Percentiles rank a stretch among this genome's conserved stretches.
phyloP scores from a whole-genome alignment of 305 asterid genomes.

The Plantago rigida region DNA sequence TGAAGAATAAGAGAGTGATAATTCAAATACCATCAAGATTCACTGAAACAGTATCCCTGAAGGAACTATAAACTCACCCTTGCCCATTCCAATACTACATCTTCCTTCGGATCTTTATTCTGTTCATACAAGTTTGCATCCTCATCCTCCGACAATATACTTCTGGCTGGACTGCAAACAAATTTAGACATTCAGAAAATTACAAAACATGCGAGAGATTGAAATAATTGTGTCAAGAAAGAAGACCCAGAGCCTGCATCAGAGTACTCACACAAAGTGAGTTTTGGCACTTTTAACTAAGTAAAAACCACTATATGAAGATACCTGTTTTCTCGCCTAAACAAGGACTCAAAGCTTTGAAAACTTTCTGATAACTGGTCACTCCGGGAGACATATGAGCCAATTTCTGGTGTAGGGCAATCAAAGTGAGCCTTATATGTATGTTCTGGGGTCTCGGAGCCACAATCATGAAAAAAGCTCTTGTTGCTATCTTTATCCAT shows the following conservation, averaged over 20 bases:
- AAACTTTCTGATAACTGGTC: slow-evolving; percentile 37
- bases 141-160: slow-evolving; percentile 50
- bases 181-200: slow-evolving; percentile 22
- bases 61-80: slow-evolving; percentile 38
- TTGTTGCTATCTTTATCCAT: slow-evolving; percentile 42
- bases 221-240: slow-evolving; percentile 15
- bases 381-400: slow-evolving; percentile 30
- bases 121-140: slow-evolving; percentile 37
- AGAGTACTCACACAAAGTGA: slow-evolving; percentile 5
- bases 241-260: neutral
- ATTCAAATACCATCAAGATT: slow-evolving; percentile 21
- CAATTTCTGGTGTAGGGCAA: slow-evolving; percentile 36
- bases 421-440: slow-evolving; percentile 22
- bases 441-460: slow-evolving; percentile 43
- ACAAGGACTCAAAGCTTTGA: slow-evolving; percentile 59
- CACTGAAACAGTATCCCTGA: slow-evolving; percentile 8
- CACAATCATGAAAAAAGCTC: slow-evolving; percentile 37
- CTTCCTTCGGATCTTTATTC: slow-evolving; percentile 45
- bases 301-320: slow-evolving; percentile 19
- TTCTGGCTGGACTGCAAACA: slow-evolving; percentile 79
- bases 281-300: slow-evolving; percentile 14
- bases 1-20: slow-evolving; percentile 12
- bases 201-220: slow-evolving; percentile 1
- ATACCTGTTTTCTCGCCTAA: slow-evolving; percentile 49
- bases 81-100: slow-evolving; percentile 69